Conservation (phyloP, 2,329 filamentous ascomycete genomes). For the Clonostachys rhizophaga region DNA sequence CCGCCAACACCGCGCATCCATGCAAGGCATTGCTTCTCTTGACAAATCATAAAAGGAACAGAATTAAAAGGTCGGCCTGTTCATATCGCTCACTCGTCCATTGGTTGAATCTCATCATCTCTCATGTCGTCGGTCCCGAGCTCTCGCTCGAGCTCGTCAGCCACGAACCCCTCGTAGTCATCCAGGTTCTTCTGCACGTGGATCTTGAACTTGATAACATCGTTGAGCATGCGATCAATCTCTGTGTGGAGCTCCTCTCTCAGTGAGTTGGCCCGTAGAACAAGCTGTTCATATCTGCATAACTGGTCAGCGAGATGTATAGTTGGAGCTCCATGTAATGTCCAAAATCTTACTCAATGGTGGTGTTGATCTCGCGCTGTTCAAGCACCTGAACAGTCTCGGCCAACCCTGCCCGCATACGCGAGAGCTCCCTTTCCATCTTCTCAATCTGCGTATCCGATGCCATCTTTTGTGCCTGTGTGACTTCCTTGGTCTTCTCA, state of each 20-base stretch:
- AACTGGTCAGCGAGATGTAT: not conserved
- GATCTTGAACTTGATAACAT: slow-evolving; percentile 98
- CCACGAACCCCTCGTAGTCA: slow-evolving; percentile 90
- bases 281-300: slow-evolving; percentile 80
- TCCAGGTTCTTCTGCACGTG: slow-evolving; percentile 90
- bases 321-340: not conserved
- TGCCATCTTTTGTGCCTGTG: slow-evolving; percentile 79
- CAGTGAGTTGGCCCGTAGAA: slow-evolving; percentile 74
- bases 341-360: slow-evolving; percentile 70
- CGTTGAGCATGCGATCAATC: slow-evolving; percentile 92
- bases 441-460: slow-evolving; percentile 95
- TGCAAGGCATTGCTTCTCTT: not conserved
- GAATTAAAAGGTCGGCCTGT: too few relatives aligned
- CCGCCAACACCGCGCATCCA: too few relatives aligned
- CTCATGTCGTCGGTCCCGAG: slow-evolving; percentile 56
- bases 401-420: slow-evolving; percentile 78
- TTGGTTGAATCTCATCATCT: slow-evolving; percentile 44
- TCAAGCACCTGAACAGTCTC: slow-evolving; percentile 91
- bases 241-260: slow-evolving; percentile 98
- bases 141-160: slow-evolving; percentile 87
- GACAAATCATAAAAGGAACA: slow-evolving; percentile 4
- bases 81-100: slow-evolving; percentile 32
- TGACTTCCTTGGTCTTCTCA: slow-evolving; percentile 84
- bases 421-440: slow-evolving; percentile 96
- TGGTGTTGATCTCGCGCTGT: slow-evolving; percentile 92